Conservation (phyloP, 2,329 filamentous ascomycete species). For the Monosporascus sp. region DNA sequence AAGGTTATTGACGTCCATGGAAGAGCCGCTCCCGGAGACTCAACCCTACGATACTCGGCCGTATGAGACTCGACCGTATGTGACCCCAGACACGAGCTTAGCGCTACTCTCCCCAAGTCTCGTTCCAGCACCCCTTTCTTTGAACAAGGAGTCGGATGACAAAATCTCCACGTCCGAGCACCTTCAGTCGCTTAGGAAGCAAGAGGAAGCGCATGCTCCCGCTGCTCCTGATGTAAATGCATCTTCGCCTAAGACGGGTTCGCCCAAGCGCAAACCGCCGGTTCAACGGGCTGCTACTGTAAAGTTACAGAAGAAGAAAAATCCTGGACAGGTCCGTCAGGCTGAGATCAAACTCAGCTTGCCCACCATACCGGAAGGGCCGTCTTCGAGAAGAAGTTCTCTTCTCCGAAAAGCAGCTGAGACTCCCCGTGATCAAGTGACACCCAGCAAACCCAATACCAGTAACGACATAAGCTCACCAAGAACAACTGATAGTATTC, state of each 20-base stretch:
- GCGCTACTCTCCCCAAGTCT: conserved; percentile 12
- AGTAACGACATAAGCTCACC: conserved; percentile 35
- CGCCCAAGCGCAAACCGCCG: conserved; percentile 19
- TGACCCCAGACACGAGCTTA: conserved; percentile 28
- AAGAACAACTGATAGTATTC: conserved; percentile 36
- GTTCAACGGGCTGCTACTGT: conserved; percentile 32
- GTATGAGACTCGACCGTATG: conserved; percentile 44
- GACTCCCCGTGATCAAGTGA: conserved; percentile 10
- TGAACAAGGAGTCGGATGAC: conserved; percentile 18
- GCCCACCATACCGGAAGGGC: conserved; percentile 47
- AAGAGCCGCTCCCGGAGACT: conserved; percentile 43
- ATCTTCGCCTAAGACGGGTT: conserved; percentile 6
- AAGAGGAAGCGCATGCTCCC: conserved; percentile 31
- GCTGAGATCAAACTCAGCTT: conserved; percentile 35
- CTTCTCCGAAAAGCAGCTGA: conserved; percentile 26
- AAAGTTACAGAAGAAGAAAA: conserved; percentile 46
- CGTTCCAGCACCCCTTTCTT: conserved; percentile 19
- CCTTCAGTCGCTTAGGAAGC: conserved; percentile 30
- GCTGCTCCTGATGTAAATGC: conserved; percentile 9
- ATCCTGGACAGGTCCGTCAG: conserved; percentile 22
- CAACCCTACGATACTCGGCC: conserved; percentile 48
- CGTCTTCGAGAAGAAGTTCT: conserved; percentile 36
- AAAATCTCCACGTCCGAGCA: conserved; percentile 30
- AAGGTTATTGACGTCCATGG: conserved; percentile 57
- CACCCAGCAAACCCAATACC: conserved; percentile 7